phyloP scores from a whole-genome alignment of 129 eudicot genomes.

The Flaveria trinervia region DNA sequence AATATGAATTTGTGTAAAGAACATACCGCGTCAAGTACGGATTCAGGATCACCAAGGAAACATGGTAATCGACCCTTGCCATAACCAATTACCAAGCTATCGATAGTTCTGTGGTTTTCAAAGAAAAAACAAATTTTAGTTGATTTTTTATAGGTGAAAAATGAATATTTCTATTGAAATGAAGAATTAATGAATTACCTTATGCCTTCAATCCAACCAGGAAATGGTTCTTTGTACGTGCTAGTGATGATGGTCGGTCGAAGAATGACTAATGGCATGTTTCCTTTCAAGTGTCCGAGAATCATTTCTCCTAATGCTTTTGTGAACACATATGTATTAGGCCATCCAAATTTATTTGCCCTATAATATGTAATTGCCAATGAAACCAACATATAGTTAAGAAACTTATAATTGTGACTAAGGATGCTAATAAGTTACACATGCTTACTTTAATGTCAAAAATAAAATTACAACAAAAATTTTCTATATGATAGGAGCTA shows the following conservation, averaged over 20 bases:
- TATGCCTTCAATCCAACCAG: conserved; percentile 64
- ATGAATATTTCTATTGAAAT: neutral
- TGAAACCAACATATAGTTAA: neutral
- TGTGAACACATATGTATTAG: conserved; percentile 61
- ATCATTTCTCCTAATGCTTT: conserved; percentile 73
- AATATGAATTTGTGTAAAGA: too few species aligned
- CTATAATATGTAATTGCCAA: conserved; percentile 10
- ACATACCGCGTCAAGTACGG: conserved; percentile 42
- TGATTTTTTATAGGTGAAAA: neutral
- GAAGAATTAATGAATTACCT: conserved; percentile 24
- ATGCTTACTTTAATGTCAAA: neutral
- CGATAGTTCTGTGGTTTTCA: conserved; percentile 46
- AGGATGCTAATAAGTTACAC: neutral
- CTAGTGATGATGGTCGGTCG: conserved; percentile 61
- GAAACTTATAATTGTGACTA: neutral
- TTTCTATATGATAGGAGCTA: too few species aligned
- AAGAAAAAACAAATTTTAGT: neutral
- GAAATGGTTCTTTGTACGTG: conserved; percentile 59
- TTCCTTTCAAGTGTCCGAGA: conserved; percentile 37
- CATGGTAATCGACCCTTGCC: conserved; percentile 48
- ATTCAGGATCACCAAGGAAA: conserved; percentile 51
- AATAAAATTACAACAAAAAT: neutral
- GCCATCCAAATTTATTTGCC: conserved; percentile 60
- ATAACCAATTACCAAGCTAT: conserved; percentile 48
- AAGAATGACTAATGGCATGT: conserved; percentile 37